phyloP scores from a whole-genome alignment of 2,329 filamentous ascomycete species.

The Fusarium keratoplasticum region DNA sequence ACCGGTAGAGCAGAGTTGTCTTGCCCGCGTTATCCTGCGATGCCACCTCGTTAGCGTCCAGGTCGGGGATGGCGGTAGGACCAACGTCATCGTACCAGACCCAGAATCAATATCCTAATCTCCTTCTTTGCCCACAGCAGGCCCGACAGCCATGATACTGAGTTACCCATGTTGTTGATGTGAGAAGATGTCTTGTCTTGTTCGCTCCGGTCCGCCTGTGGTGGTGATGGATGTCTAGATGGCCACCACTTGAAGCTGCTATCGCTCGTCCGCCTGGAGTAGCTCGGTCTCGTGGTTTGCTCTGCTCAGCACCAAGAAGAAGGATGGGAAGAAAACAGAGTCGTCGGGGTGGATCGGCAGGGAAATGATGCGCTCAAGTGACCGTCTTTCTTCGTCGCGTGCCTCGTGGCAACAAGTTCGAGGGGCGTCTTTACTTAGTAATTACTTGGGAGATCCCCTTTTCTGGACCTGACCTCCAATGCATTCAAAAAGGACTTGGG shows the following conservation, averaged over 20 bases:
- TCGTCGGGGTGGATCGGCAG: not conserved
- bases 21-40: conserved; percentile 95
- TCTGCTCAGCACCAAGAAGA: not conserved
- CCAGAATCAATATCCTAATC: conserved; percentile 94
- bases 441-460: conserved; percentile 46
- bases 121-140: conserved; percentile 95
- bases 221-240: not conserved
- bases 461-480: conserved; percentile 37
- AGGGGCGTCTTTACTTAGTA: conserved; percentile 29
- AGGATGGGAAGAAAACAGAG: not conserved
- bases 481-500: conserved; percentile 38
- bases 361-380: conserved; percentile 6
- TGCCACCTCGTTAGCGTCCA: conserved; percentile 31
- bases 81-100: conserved; percentile 72
- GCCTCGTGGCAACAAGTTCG: conserved; percentile 38
- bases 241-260: conserved; percentile 6
- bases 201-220: conserved; percentile 18
- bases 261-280: conserved; percentile 3
- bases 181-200: conserved; percentile 10
- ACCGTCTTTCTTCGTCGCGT: conserved; percentile 30
- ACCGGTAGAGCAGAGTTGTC: conserved; percentile 93
- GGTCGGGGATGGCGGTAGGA: conserved; percentile 15
- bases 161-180: conserved; percentile 67
- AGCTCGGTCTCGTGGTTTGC: conserved; percentile 11
- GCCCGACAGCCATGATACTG: conserved; percentile 76